Base-by-base conservation (phyloP, 2,329 filamentous ascomycete species). In the Samsoniella hepiali region DNA sequence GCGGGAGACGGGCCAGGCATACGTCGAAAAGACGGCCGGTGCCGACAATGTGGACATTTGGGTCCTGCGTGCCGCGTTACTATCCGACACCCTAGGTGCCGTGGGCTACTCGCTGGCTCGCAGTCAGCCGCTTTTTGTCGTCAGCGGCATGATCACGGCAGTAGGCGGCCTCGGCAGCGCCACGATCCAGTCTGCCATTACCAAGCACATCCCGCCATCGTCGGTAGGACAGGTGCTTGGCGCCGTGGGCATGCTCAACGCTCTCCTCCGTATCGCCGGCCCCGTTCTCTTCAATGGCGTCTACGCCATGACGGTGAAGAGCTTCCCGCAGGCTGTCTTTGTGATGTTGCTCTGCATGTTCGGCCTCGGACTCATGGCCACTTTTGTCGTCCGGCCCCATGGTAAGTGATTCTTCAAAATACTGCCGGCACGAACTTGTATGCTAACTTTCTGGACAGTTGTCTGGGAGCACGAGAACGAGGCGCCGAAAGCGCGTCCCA, bases 191-290 rank as follows among this genome's bases (percentile, higher is more conserved):
- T 89, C 91, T 1, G 85, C 90, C 0, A 79, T 97, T 58, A 97
- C 93, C 27, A 98, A 97, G 73, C 95, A 98, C 74, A 89, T 98
- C 0, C 91, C 93, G 0, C 82, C 87, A 0, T 90, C 95, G 67
- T 85, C 85, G 54, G 89, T 95, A 0, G 95, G 95, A 0, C 88
- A 95, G 73, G 79, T 98, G n/a, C 83, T 99, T 0, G 95, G 95
- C 29, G 93, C 93, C 1, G 89, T 89, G 17, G 95, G 94, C 0
- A 80, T 98, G 65, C 77, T 98, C 64, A 94, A 98, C 75, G 90
- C 92, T 1, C 77, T 97, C 42, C 86, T 91, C 3, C 82, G 93
- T 65, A 87, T 98, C 2, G 73, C 96, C 13, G 88, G 90, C 1
- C 95, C 95, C 0, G 83, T 91, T 0, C 72, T 94, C 1, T 96